Evolutionary conservation across 768 basidiomycete genomes (phyloP), one percentile per base, ranked within the genome.

Genomic region (Mycena capillaripes): DNA sequence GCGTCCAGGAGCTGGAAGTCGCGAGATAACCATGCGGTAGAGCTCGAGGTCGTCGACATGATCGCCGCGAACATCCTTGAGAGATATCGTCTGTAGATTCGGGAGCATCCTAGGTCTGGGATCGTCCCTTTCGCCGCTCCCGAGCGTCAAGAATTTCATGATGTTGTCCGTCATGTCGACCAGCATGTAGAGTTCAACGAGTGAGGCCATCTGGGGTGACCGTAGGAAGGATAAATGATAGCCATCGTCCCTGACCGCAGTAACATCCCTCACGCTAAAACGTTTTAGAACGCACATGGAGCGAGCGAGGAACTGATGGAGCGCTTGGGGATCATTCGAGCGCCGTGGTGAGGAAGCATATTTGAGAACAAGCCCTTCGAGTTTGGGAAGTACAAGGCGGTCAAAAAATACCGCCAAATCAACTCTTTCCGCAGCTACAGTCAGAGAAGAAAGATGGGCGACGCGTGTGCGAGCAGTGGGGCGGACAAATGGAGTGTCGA

Each of bases 1-100:
- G 32, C 60, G 64, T 27, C 42, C 12, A 5, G 66, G 46, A 2
- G 25, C 61, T 2, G 66, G 25, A 32, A 75, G 30, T 11, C 74
- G 66, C 27, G 74, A 75, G 27, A 72, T 64, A 44, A 75, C 74
- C 70, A 75, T 56, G 1, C 74, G 67, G 36, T 75, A 75, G 4
- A 75, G 63, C 58, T 61, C 62, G 44, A 72, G 62, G 44, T 75
- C 74, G 21, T 71, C 70, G 23, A 72, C 14, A 21, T 75, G 74
- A 6, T 65, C 67, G 21, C 74, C 74, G 0, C 21, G 40, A 2
- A 53, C 0, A 25, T 71, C 74, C 19, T 42, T 29, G 14, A 75
- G 67, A 14, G 70, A 65, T 9, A 75, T 30, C n/a, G 44, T 61
- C 16, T 62, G 62, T 3, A 75, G 53, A 3, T 69, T 52, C 32